These are phyloP conservation scores for Eimeria necatrix DNA, from an alignment of 169 alveolate genomes.

Conservation along the genomic window DNA sequence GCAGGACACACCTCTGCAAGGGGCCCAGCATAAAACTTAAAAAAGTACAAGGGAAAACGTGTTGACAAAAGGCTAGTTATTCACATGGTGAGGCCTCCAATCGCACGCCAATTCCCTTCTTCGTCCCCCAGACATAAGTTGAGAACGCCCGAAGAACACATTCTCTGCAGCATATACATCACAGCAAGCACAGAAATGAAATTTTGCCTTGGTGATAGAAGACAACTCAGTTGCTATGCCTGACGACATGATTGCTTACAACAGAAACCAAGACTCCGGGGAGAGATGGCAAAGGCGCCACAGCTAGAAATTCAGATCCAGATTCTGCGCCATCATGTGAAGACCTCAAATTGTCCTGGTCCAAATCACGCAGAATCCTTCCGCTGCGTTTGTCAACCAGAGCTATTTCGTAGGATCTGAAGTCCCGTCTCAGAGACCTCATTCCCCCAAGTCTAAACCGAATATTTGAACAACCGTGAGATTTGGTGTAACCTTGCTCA, in stretches of 20 bases:
- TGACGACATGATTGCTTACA: background rate
- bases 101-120: background rate
- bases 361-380: background rate
- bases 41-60: background rate
- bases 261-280: background rate
- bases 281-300: background rate
- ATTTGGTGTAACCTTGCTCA: background rate
- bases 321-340: background rate
- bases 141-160: background rate
- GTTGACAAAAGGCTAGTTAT: background rate
- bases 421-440: background rate
- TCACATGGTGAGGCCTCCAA: constrained; percentile 20
- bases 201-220: background rate
- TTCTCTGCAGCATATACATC: background rate
- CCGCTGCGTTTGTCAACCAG: constrained; percentile 2
- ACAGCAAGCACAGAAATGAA: background rate
- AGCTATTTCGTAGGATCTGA: background rate
- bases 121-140: constrained; percentile 9
- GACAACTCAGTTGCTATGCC: background rate
- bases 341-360: background rate
- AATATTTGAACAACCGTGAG: background rate
- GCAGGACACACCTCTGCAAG: no score
- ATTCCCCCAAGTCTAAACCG: background rate
- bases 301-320: background rate
- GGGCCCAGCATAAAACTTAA: no score